These are phyloP conservation scores for Pestalotiopsis sp. DNA, from an alignment of 2,329 filamentous ascomycete genomes.

Conservation along the genomic window DNA sequence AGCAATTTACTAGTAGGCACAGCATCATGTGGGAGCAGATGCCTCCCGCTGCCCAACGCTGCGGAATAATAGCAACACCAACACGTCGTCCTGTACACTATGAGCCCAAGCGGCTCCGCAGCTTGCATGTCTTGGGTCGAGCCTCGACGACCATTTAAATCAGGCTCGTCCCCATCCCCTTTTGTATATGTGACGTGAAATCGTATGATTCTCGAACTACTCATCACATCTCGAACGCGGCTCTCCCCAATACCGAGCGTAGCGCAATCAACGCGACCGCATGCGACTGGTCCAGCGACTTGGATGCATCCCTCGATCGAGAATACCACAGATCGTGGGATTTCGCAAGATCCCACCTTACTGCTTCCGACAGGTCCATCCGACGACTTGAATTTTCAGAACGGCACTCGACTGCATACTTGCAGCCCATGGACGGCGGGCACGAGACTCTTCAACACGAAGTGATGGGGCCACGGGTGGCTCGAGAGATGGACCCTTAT, in stretches of 20 bases:
- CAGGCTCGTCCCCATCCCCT: background rate
- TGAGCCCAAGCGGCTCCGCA: background rate
- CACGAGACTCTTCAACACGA: background rate
- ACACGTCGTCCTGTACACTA: background rate
- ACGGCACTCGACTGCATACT: background rate
- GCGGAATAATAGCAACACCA: background rate
- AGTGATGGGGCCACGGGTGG: background rate
- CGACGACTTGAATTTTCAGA: background rate
- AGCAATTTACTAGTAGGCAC: background rate
- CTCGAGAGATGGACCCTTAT: background rate
- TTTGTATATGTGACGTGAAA: background rate
- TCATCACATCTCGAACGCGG: background rate
- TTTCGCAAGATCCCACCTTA: background rate
- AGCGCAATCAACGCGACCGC: background rate
- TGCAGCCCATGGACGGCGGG: background rate
- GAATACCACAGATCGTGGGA: background rate
- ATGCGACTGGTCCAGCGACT: background rate
- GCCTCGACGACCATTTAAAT: conserved; percentile 4
- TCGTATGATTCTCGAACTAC: background rate
- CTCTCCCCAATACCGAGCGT: background rate
- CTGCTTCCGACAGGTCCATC: background rate
- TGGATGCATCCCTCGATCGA: background rate
- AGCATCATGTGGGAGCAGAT: background rate
- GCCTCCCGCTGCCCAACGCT: background rate
- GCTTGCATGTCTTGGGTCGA: background rate